Percentiles rank a stretch among this genome's conserved stretches.
These are phyloP conservation scores for Penicillium sp. DNA, from an alignment of 2,329 filamentous ascomycete species.

Conservation along the genomic window DNA sequence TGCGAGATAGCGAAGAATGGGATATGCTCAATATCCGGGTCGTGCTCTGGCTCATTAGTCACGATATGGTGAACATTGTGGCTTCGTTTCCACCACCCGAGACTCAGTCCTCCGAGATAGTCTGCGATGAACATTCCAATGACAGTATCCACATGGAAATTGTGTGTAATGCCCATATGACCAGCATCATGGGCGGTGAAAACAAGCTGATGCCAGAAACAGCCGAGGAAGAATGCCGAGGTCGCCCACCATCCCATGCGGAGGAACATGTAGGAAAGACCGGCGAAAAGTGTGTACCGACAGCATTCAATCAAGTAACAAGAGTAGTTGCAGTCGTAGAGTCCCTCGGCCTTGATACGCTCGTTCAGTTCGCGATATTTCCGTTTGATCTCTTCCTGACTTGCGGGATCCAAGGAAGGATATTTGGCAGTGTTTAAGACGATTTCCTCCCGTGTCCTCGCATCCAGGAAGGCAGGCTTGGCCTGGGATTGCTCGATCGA, in stretches of 20 bases:
- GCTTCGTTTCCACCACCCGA: slow-evolving; percentile 96
- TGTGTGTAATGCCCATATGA: slow-evolving; percentile 95
- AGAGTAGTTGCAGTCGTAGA: slow-evolving; percentile 81
- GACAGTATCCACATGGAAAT: slow-evolving; percentile 75
- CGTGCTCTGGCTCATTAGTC: slow-evolving; percentile 91
- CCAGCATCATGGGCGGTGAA: slow-evolving; percentile 94
- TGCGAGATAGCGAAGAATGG: slow-evolving; percentile 87
- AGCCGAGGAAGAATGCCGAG: slow-evolving; percentile 72
- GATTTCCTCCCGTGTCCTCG: slow-evolving; percentile 70
- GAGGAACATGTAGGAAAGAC: slow-evolving; percentile 60
- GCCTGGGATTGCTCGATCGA: slow-evolving; percentile 29
- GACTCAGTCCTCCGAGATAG: slow-evolving; percentile 80
- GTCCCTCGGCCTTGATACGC: slow-evolving; percentile 67
- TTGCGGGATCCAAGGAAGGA: slow-evolving; percentile 68
- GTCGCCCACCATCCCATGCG: slow-evolving; percentile 63
- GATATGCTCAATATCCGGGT: slow-evolving; percentile 90
- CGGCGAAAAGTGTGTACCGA: slow-evolving; percentile 69
- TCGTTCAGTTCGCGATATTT: slow-evolving; percentile 80
- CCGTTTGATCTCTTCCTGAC: slow-evolving; percentile 69
- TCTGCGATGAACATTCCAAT: slow-evolving; percentile 90
- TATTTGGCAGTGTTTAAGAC: slow-evolving; percentile 75
- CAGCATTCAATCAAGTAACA: slow-evolving; percentile 72
- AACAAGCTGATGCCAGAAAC: slow-evolving; percentile 90
- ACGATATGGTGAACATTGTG: slow-evolving; percentile 98
- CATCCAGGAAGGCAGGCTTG: slow-evolving; percentile 65